These are phyloP conservation scores for Raphidocelis subcapitata DNA, from an alignment of 139 green algal genomes.

Conservation along the genomic window DNA sequence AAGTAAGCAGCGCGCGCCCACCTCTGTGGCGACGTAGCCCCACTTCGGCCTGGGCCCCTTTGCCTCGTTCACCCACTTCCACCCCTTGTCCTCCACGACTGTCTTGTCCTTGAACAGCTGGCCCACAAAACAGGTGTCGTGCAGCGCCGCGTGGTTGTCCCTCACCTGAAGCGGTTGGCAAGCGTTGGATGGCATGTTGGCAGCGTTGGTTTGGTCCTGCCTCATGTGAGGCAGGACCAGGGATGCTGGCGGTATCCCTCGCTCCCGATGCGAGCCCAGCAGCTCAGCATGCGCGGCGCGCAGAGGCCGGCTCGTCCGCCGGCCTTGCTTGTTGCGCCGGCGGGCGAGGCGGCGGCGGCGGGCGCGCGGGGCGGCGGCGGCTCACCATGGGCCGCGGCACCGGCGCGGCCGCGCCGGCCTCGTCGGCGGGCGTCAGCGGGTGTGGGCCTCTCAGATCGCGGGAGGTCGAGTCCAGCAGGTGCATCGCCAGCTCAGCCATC, in stretches of 20 bases:
- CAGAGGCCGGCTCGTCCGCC: neutral
- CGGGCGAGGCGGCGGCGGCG: constrained; percentile 12
- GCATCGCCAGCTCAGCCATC: constrained; percentile 34
- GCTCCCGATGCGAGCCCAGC: constrained; percentile 22
- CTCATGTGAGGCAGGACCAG: neutral
- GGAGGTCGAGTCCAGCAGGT: constrained; percentile 8
- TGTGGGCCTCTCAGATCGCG: constrained; percentile 2
- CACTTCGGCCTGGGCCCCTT: constrained; percentile 24
- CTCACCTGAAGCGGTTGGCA: neutral
- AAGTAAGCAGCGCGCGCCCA: no score
- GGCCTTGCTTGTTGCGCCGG: constrained; percentile 6
- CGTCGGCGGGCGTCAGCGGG: constrained; percentile 1
- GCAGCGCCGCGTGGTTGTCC: neutral
- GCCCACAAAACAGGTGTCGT: neutral
- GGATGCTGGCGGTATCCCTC: neutral
- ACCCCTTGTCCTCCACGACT: constrained; percentile 7
- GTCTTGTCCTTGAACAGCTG: constrained; percentile 15
- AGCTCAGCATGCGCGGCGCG: neutral
- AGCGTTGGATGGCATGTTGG: no score
- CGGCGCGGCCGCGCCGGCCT: neutral
- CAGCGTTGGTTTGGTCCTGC: neutral
- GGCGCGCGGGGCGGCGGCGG: no score
- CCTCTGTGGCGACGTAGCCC: constrained; percentile 24
- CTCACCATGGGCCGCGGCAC: constrained; percentile 34
- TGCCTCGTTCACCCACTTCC: constrained; percentile 34